A percentile compares a stretch with the other conserved stretches of the same genome.
Conservation (phyloP, 192 early-diverging fungal species). For the Coemansia sp. region DNA sequence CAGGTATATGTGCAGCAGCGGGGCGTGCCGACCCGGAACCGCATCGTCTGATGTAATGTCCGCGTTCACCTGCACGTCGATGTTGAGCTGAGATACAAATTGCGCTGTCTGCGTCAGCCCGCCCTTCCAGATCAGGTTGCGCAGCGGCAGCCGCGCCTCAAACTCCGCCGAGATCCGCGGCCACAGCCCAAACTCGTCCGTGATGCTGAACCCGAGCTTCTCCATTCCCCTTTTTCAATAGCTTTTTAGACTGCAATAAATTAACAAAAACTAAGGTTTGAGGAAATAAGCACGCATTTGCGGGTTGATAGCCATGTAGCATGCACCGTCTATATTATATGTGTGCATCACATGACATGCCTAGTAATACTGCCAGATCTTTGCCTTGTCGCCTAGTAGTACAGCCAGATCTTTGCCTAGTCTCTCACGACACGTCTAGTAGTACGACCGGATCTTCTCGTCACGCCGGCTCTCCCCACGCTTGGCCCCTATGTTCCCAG, state of each 20-base stretch:
- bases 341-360: slow-evolving; percentile 5
- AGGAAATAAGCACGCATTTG: too few relatives aligned
- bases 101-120: slow-evolving; percentile 62
- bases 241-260: slow-evolving; percentile 1
- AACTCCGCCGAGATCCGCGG: slow-evolving; percentile 64
- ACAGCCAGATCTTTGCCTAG: slow-evolving; percentile 49
- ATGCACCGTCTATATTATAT: neutral
- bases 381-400: too few relatives aligned
- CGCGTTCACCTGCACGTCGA: neutral
- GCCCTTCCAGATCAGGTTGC: slow-evolving; percentile 78
- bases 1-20: slow-evolving; percentile 34
- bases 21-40: neutral
- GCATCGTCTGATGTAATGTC: neutral
- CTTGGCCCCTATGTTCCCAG: neutral
- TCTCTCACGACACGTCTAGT: too few relatives aligned
- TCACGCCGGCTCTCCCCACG: slow-evolving; percentile 26
- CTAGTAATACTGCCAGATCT: slow-evolving; percentile 47
- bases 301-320: too few relatives aligned
- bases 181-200: slow-evolving; percentile 54
- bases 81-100: slow-evolving; percentile 56
- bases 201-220: slow-evolving; percentile 17
- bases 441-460: slow-evolving; percentile 51
- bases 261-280: neutral
- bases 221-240: too few relatives aligned
- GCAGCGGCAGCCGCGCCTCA: slow-evolving; percentile 67